A percentile compares a stretch with the other conserved stretches of the same genome.
These are phyloP conservation scores for Nakataea oryzae DNA, from an alignment of 2,329 filamentous ascomycete genomes.

Conservation along the genomic window DNA sequence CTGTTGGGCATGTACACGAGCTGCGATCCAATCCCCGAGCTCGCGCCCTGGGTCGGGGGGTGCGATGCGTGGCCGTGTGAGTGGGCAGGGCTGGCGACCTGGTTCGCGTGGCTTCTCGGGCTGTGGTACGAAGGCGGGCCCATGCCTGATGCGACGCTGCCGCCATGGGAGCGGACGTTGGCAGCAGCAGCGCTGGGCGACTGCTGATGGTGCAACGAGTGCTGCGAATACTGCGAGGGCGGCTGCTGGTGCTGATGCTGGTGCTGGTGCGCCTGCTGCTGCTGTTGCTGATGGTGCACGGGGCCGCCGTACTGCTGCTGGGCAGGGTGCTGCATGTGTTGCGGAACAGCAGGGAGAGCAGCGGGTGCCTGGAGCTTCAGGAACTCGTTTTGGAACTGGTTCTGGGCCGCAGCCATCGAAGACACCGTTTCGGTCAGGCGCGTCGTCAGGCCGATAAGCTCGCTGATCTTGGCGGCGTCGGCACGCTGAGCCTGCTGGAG, in stretches of 20 bases:
- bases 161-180: background rate
- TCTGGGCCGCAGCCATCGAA: slow-evolving; percentile 58
- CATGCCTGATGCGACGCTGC: background rate
- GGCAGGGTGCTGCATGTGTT: slow-evolving; percentile 13
- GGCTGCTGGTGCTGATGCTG: slow-evolving; percentile 10
- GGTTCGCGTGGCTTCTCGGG: slow-evolving; percentile 2
- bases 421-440: slow-evolving; percentile 59
- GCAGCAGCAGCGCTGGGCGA: slow-evolving; percentile 2
- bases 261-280: slow-evolving; percentile 6
- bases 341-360: slow-evolving; percentile 2
- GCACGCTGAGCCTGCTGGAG: slow-evolving; percentile 39
- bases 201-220: slow-evolving; percentile 11
- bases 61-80: slow-evolving; percentile 15
- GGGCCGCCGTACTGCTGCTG: slow-evolving; percentile 1
- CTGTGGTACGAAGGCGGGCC: slow-evolving; percentile 1
- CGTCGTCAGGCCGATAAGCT: slow-evolving; percentile 57
- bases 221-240: slow-evolving; percentile 13
- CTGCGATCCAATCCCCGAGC: slow-evolving; percentile 11
- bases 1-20: slow-evolving; percentile 26
- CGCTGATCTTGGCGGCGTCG: slow-evolving; percentile 57
- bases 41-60: slow-evolving; percentile 3
- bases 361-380: slow-evolving; percentile 34
- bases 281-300: slow-evolving; percentile 3
- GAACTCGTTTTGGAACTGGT: slow-evolving; percentile 56
- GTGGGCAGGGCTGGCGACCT: slow-evolving; percentile 16